These are phyloP conservation scores for Lachnellula occidentalis DNA, from an alignment of 2,329 filamentous ascomycete species.

Conservation along the genomic window DNA sequence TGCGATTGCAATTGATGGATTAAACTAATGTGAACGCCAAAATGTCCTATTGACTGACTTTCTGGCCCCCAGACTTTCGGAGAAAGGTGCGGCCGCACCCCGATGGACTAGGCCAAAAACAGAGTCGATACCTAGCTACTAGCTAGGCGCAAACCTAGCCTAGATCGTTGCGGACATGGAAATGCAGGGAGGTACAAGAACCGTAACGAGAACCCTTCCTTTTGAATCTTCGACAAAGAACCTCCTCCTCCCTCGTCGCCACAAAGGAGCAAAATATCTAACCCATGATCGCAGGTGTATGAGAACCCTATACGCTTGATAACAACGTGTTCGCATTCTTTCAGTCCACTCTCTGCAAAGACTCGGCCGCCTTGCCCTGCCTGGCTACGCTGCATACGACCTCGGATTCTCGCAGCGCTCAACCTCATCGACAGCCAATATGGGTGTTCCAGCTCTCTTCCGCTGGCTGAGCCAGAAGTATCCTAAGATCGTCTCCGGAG, in stretches of 20 bases:
- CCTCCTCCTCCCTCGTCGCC: neutral
- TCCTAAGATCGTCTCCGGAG: constrained; percentile 72
- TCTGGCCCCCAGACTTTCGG: neutral
- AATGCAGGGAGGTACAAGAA: neutral
- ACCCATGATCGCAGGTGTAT: neutral
- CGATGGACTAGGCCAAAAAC: neutral
- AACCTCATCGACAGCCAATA: constrained; percentile 7
- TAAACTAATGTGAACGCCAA: neutral
- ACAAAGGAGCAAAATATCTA: neutral
- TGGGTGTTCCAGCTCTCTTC: constrained; percentile 47
- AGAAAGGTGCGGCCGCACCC: neutral
- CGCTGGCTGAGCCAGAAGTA: constrained; percentile 97
- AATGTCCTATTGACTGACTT: neutral
- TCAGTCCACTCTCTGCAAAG: neutral
- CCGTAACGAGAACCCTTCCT: neutral
- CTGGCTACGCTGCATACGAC: neutral
- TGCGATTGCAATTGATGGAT: neutral
- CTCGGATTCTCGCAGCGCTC: neutral
- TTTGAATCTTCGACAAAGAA: neutral
- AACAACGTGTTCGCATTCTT: neutral
- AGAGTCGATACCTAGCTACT: neutral
- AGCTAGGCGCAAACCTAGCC: neutral
- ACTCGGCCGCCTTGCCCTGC: neutral
- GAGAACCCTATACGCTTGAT: neutral
- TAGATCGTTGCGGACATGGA: neutral